phyloP scores from a whole-genome alignment of 257 asterid genomes.

The Nyctanthes arbortristis region DNA sequence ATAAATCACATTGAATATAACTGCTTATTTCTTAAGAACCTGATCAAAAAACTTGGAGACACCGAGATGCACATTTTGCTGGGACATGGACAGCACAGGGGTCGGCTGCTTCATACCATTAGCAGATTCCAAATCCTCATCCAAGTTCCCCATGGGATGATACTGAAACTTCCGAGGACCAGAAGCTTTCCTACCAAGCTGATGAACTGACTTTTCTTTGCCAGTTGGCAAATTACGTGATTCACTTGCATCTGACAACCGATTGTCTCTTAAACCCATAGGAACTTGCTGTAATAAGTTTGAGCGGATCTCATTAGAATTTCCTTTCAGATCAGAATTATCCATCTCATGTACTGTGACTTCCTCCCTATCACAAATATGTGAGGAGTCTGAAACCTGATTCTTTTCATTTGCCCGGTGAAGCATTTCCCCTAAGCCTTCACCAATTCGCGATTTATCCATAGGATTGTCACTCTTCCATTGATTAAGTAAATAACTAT shows the following conservation, averaged over 20 bases:
- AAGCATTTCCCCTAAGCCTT: slow-evolving; percentile 40
- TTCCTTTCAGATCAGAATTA: slow-evolving; percentile 48
- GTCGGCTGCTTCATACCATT: slow-evolving; percentile 51
- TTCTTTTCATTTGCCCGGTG: slow-evolving; percentile 38
- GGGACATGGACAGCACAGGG: slow-evolving; percentile 35
- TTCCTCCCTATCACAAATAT: slow-evolving; percentile 40
- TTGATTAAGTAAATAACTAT: slow-evolving; percentile 45
- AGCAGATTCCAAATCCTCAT: slow-evolving; percentile 51
- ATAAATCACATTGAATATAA: slow-evolving; percentile 48
- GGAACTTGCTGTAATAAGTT: slow-evolving; percentile 52
- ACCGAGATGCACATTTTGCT: slow-evolving; percentile 49
- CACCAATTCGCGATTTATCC: slow-evolving; percentile 48
- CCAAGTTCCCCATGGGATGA: slow-evolving; percentile 90
- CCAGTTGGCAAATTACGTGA: slow-evolving; percentile 50
- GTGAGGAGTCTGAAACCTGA: slow-evolving; percentile 32
- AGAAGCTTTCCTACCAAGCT: slow-evolving; percentile 46
- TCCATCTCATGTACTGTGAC: slow-evolving; percentile 43
- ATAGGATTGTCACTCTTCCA: slow-evolving; percentile 60
- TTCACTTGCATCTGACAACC: slow-evolving; percentile 52
- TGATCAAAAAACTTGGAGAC: slow-evolving; percentile 57
- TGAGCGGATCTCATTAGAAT: slow-evolving; percentile 64
- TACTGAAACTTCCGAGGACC: slow-evolving; percentile 74
- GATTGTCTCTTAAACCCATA: slow-evolving; percentile 56
- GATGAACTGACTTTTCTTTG: slow-evolving; percentile 58
- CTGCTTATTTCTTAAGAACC: slow-evolving; percentile 37